These are phyloP conservation scores for Ogataea hybrid DNA, from an alignment of 1,139 yeast genomes.

Conservation along the genomic window DNA sequence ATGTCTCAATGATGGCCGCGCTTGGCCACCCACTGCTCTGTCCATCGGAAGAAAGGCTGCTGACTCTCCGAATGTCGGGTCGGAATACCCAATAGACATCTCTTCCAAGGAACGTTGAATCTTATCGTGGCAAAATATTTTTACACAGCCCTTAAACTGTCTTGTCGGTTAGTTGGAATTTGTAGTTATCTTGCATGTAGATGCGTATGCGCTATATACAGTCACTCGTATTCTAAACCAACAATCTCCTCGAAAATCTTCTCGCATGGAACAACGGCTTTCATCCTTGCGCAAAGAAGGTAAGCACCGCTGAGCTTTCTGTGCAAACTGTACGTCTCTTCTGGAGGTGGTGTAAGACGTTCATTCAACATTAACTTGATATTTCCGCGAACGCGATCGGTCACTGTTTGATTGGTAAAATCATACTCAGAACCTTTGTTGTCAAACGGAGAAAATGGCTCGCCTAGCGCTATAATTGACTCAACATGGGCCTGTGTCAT, in stretches of 20 bases:
- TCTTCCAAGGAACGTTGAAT: neutral
- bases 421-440: slow-evolving; percentile 55
- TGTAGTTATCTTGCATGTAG: neutral
- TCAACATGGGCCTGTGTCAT: slow-evolving; percentile 94
- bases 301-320: slow-evolving; percentile 95
- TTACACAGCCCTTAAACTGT: slow-evolving; percentile 2
- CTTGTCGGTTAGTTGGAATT: neutral
- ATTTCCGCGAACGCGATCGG: slow-evolving; percentile 85
- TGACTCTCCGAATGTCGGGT: slow-evolving; percentile 1
- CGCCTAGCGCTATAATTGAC: slow-evolving; percentile 87
- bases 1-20: slow-evolving; percentile 9
- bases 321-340: slow-evolving; percentile 93
- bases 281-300: slow-evolving; percentile 79
- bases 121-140: slow-evolving; percentile 7
- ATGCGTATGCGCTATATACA: slow-evolving; percentile 1
- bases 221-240: slow-evolving; percentile 38
- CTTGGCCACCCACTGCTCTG: slow-evolving; percentile 2
- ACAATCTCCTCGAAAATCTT: slow-evolving; percentile 72
- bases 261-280: slow-evolving; percentile 82
- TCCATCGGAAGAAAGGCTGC: slow-evolving; percentile 7
- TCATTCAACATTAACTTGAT: slow-evolving; percentile 88
- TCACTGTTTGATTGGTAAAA: slow-evolving; percentile 82
- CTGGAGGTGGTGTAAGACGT: slow-evolving; percentile 96
- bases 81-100: slow-evolving; percentile 3
- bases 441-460: slow-evolving; percentile 70